Conservation (phyloP, 352 stramenopile species). For the Thalassiosira livingstoniorum region DNA sequence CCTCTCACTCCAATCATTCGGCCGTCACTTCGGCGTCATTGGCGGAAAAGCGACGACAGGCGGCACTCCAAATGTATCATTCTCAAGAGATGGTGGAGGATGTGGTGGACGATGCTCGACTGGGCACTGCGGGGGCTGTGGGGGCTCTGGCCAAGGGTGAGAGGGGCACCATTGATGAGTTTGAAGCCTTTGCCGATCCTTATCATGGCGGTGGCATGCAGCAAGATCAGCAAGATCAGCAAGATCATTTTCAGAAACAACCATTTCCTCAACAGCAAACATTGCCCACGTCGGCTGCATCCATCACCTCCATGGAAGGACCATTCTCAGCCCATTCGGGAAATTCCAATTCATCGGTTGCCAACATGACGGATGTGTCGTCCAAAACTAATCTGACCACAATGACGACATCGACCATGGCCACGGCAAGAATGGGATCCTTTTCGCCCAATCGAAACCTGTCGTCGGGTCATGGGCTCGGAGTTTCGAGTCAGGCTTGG, state of each 20-base stretch:
- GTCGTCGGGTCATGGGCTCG: too few species aligned
- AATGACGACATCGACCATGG: constrained; percentile 50
- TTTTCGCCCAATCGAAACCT: constrained; percentile 1
- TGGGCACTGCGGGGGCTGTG: constrained; percentile 51
- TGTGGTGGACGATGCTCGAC: constrained; percentile 54
- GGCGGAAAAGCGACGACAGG: constrained; percentile 47
- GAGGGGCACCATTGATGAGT: constrained; percentile 23
- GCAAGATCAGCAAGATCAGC: constrained; percentile 5
- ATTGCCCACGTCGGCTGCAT: too few species aligned
- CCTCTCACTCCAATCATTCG: too few species aligned
- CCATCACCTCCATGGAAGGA: too few species aligned
- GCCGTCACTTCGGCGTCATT: constrained; percentile 11
- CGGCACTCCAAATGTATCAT: constrained; percentile 61
- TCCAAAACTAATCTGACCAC: constrained; percentile 23
- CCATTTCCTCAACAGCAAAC: too few species aligned
- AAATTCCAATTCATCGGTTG: not conserved
- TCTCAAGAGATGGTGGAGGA: constrained; percentile 61
- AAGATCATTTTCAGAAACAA: not conserved
- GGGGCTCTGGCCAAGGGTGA: constrained; percentile 9
- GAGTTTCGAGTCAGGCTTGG: too few species aligned
- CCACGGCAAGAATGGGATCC: constrained; percentile 47
- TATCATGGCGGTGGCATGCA: constrained; percentile 9
- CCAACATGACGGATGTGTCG: not conserved
- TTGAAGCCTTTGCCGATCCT: too few species aligned
- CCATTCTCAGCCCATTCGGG: too few species aligned